phyloP scores from a whole-genome alignment of 805 yeast genomes.

The Scheffersomyces amazonensis region DNA sequence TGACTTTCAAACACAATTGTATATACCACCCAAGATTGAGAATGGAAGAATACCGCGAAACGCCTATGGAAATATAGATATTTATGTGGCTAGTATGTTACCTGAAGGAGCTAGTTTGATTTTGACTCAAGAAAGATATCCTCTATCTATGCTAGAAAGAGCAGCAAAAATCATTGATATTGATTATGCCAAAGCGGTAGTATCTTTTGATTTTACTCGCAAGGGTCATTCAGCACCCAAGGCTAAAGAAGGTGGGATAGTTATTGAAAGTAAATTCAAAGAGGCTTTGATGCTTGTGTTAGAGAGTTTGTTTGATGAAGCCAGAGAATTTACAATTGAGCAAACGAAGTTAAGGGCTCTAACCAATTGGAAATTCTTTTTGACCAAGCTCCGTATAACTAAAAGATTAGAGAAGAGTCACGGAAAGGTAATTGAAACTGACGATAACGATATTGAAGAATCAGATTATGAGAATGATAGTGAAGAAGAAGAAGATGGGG shows the following conservation, averaged over 20 bases:
- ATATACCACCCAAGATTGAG: conserved; percentile 59
- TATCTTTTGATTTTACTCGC: conserved; percentile 72
- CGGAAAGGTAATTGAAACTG: conserved; percentile 35
- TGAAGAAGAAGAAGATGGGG: conserved; percentile 13
- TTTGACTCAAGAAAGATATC: conserved; percentile 12
- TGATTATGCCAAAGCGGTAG: conserved; percentile 85
- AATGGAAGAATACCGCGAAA: conserved; percentile 73
- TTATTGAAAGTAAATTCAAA: conserved; percentile 59
- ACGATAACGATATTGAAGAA: conserved; percentile 12
- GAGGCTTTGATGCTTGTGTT: conserved; percentile 59
- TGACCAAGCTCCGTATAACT: conserved; percentile 48
- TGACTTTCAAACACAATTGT: conserved; percentile 71
- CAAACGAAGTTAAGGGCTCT: conserved; percentile 49
- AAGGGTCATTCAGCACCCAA: conserved; percentile 42
- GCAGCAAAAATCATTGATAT: conserved; percentile 73
- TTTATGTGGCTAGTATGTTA: conserved; percentile 75
- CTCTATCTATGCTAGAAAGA: conserved; percentile 50
- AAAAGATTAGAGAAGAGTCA: conserved; percentile 47
- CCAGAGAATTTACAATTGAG: conserved; percentile 41
- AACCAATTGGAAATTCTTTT: conserved; percentile 51
- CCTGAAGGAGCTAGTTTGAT: conserved; percentile 76
- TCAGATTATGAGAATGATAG: conserved; percentile 6
- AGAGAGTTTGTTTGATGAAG: conserved; percentile 48
- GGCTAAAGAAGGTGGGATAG: conserved; percentile 72
- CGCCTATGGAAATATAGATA: conserved; percentile 79